Base-by-base conservation (phyloP, 2,329 filamentous ascomycete genomes). In the Colletotrichum musae region DNA sequence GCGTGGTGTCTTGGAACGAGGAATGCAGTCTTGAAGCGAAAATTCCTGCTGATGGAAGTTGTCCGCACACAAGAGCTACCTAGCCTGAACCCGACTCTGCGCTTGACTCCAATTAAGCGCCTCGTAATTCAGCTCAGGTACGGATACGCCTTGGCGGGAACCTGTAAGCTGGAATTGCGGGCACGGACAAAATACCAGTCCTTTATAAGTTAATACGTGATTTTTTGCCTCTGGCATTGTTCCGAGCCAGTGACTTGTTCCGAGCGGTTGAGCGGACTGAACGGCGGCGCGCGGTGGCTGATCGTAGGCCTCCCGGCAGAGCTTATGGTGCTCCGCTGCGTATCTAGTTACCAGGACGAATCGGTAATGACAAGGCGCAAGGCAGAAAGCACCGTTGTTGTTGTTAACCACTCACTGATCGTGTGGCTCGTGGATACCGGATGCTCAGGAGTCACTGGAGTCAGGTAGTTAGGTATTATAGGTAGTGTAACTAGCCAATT, bases 1-100 rank as follows among this genome's bases (percentile, higher is more conserved):
- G 53, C 54, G 61, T 64, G 54, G 53, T 64, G 54, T 58, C 32
- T 51, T 36, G 54, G 54, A 45, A 58, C 21, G 39, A 21, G 24
- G 26, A 43, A 59, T 32, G 16, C 13, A 58, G 18, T 12, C 32
- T 6, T 16, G 36, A 16, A 58, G 43, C 61, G 18, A 50, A 52
- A 15, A 64, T 51, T 21, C 32, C 61, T 58, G 26, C 52, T 15
- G 16, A 28, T 13, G 16, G 39, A 58, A 24, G 45, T 24, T n/a
- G 36, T 36, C 50, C 28, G 47, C 50, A 48, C 9, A 36, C 32
- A 36, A 36, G 9, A 9, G 16, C 5, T 18, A 18, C 18, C 18
- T 15, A 32, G 21, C 21, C 21, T 24, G 21, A 24, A 24, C 21
- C 21, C 21, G 41, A 12, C 26, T 10, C 9, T 16, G n/a, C 3